Evolutionary conservation across 257 asterid species (phyloP).

Genomic region (Euphrasia confusa): DNA sequence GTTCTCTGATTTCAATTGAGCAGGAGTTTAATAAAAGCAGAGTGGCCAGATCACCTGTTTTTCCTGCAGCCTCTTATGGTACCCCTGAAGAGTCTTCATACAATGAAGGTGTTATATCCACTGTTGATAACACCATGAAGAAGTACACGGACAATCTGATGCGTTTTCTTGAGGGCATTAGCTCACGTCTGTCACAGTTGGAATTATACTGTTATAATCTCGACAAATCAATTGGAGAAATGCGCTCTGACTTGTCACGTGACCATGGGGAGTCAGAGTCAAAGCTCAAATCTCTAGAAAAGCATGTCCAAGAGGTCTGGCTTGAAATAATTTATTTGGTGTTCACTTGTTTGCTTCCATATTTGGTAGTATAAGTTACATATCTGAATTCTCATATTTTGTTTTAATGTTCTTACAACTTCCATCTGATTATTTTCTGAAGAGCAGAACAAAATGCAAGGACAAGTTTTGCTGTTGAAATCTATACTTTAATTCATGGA

Average conservation of each 20-base stretch:
- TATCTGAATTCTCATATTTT: background rate
- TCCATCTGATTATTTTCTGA: background rate
- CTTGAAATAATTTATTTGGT: constrained; percentile 1
- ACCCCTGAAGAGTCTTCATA: constrained; percentile 77
- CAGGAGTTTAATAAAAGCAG: constrained; percentile 82
- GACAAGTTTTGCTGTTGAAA: background rate
- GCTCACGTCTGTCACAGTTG: constrained; percentile 90
- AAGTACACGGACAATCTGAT: constrained; percentile 78
- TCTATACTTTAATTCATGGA: background rate
- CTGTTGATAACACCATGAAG: constrained; percentile 75
- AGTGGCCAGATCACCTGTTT: constrained; percentile 64
- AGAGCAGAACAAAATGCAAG: background rate
- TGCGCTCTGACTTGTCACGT: constrained; percentile 75
- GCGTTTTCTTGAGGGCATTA: constrained; percentile 94
- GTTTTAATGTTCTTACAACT: constrained; percentile 2
- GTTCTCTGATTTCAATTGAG: constrained; percentile 20
- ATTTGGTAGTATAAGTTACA: background rate
- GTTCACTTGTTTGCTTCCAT: constrained; percentile 9
- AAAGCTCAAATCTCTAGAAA: constrained; percentile 78
- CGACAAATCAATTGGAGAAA: constrained; percentile 85
- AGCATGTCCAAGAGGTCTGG: constrained; percentile 84
- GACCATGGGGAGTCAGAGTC: constrained; percentile 72
- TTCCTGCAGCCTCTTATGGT: constrained; percentile 51
- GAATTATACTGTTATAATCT: constrained; percentile 85
- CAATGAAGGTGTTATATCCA: constrained; percentile 56